A percentile compares a stretch with the other conserved stretches of the same genome.
These are phyloP conservation scores for Cronartium ribicola DNA, from an alignment of 1,284 basidiomycete genomes.

Conservation along the genomic window DNA sequence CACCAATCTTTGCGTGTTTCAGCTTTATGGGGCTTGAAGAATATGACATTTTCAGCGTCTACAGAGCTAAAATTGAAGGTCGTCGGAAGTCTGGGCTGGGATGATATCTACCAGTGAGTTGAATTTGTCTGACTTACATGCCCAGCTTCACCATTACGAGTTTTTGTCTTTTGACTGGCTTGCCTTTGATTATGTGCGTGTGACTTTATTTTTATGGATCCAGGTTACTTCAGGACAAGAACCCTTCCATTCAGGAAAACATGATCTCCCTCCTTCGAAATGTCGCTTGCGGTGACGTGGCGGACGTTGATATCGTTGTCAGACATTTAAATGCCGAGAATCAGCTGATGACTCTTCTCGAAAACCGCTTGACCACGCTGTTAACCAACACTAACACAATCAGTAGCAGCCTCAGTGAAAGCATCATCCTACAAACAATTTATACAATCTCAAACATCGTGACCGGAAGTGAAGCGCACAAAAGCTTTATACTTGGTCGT, in stretches of 20 bases:
- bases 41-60: constrained; percentile 44
- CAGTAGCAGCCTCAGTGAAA: constrained; percentile 21
- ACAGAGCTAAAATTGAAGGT: constrained; percentile 45
- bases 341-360: constrained; percentile 15
- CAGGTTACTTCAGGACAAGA: constrained; percentile 35
- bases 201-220: not conserved
- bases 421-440: constrained; percentile 33
- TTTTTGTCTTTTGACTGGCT: not conserved
- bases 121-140: no score
- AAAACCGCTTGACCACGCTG: constrained; percentile 9
- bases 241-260: constrained; percentile 38
- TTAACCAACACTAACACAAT: not conserved
- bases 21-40: constrained; percentile 45
- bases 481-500: constrained; percentile 19
- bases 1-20: constrained; percentile 41
- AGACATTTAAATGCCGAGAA: constrained; percentile 15
- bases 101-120: constrained; percentile 44
- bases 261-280: constrained; percentile 36
- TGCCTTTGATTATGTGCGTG: not conserved
- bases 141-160: no score
- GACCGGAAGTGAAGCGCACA: constrained; percentile 29
- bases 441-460: constrained; percentile 38
- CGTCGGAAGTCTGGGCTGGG: constrained; percentile 45
- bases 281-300: constrained; percentile 31
- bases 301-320: constrained; percentile 34